Conservation (phyloP, 1,139 yeast genomes). For the Meyerozyma elateridarum region DNA sequence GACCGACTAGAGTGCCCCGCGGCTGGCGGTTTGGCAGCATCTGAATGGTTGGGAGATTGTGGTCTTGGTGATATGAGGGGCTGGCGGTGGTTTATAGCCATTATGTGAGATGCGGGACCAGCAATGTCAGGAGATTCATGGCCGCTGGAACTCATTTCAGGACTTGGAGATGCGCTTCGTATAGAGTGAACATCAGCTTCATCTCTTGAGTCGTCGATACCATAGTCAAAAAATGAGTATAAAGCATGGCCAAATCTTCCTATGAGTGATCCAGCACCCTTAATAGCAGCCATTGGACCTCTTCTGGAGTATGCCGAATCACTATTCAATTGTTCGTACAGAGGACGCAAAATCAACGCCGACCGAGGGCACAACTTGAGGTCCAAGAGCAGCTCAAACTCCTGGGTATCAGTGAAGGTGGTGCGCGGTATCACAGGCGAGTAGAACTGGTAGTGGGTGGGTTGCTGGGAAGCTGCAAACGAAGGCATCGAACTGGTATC, state of each 20-base stretch:
- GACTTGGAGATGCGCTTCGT: no score
- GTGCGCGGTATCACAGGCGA: conserved; percentile 33
- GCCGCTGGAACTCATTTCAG: no score
- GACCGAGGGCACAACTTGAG: conserved; percentile 62
- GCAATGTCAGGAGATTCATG: no score
- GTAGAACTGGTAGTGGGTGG: conserved; percentile 35
- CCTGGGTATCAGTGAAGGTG: conserved; percentile 48
- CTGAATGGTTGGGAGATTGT: no score
- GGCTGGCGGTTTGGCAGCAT: not conserved
- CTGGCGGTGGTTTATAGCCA: no score
- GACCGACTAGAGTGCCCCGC: not conserved
- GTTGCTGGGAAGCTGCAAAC: conserved; percentile 31
- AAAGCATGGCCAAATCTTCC: conserved; percentile 27
- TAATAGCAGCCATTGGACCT: conserved; percentile 11
- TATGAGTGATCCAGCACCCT: conserved; percentile 13
- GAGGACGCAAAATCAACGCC: conserved; percentile 59
- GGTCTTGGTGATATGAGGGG: no score
- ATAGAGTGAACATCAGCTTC: no score
- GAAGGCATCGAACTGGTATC: conserved; percentile 27
- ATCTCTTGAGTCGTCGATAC: conserved; percentile 20
- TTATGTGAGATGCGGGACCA: no score
- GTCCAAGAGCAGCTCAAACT: conserved; percentile 39
- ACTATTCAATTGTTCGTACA: conserved; percentile 22
- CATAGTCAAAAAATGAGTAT: conserved; percentile 41
- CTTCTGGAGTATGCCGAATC: conserved; percentile 12